These are phyloP conservation scores for Penicillium ucsense DNA, from an alignment of 495 filamentous ascomycete species.

Conservation along the genomic window DNA sequence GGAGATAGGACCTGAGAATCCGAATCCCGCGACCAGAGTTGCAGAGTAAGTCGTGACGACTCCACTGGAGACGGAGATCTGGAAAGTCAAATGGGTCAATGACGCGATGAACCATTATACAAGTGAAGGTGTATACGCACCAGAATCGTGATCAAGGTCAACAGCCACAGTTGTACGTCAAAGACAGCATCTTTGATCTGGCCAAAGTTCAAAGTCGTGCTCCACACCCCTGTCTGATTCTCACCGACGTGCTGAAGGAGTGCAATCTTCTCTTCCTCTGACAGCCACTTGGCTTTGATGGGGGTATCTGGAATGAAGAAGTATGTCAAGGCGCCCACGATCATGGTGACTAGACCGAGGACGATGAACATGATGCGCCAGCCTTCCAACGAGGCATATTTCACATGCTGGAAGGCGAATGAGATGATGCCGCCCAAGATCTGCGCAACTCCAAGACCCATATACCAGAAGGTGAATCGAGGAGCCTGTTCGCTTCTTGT, in stretches of 20 bases:
- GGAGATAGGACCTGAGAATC: slow-evolving; percentile 40
- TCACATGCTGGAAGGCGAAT: slow-evolving; percentile 38
- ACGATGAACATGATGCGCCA: slow-evolving; percentile 60
- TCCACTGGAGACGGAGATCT: slow-evolving; percentile 47
- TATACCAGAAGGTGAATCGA: slow-evolving; percentile 55
- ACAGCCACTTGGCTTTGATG: slow-evolving; percentile 47
- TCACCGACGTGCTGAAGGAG: slow-evolving; percentile 32
- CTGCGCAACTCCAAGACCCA: slow-evolving; percentile 50
- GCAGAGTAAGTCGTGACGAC: slow-evolving; percentile 54
- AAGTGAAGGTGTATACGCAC: slow-evolving; percentile 3
- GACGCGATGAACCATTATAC: background rate
- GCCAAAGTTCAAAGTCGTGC: slow-evolving; percentile 27
- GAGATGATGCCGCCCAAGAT: slow-evolving; percentile 53
- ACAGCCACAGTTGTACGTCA: slow-evolving; percentile 29
- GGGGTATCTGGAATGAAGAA: slow-evolving; percentile 51
- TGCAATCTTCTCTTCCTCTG: slow-evolving; percentile 40
- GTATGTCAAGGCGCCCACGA: slow-evolving; percentile 41
- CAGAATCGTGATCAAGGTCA: slow-evolving; percentile 26
- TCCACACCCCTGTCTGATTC: slow-evolving; percentile 50
- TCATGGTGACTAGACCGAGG: slow-evolving; percentile 48
- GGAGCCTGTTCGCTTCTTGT: slow-evolving; percentile 52
- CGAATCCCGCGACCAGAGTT: slow-evolving; percentile 47
- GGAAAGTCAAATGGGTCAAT: background rate
- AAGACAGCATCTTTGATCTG: slow-evolving; percentile 24
- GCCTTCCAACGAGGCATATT: slow-evolving; percentile 29